phyloP scores from a whole-genome alignment of 1,284 basidiomycete species.

The Microbotryum silenes-acaulis region DNA sequence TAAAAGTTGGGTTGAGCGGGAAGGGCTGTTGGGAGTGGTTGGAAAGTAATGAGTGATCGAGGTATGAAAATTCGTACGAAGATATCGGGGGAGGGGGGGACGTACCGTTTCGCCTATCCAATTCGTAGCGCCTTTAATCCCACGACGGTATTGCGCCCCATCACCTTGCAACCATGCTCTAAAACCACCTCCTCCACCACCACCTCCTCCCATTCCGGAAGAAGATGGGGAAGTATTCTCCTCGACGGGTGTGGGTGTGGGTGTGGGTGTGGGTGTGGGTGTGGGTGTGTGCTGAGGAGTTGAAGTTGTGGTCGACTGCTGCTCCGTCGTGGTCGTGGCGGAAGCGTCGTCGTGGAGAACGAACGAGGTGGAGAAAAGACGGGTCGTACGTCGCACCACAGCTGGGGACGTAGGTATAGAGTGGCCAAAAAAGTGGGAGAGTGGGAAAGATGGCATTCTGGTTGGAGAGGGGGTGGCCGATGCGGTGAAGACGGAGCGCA shows the following conservation, averaged over 20 bases:
- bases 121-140: constrained; percentile 22
- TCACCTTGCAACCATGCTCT: constrained; percentile 25
- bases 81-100: neutral
- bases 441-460: no score
- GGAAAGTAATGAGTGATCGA: no score
- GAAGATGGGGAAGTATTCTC: no score
- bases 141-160: constrained; percentile 15
- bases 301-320: neutral
- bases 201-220: neutral
- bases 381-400: no score
- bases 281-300: constrained; percentile 5
- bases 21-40: constrained; percentile 49
- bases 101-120: constrained; percentile 31
- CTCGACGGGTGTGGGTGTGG: neutral
- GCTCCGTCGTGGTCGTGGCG: no score
- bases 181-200: constrained; percentile 9
- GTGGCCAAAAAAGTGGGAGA: no score
- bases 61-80: neutral
- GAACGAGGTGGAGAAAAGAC: no score
- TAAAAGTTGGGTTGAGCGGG: constrained; percentile 69
- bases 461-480: no score
- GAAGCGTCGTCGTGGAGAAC: no score
- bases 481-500: no score
- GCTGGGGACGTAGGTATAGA: no score
- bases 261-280: neutral